A percentile compares a stretch with the other conserved stretches of the same genome.
Conservation (phyloP, 192 early-diverging fungal species). For the Dissophora ornata region DNA sequence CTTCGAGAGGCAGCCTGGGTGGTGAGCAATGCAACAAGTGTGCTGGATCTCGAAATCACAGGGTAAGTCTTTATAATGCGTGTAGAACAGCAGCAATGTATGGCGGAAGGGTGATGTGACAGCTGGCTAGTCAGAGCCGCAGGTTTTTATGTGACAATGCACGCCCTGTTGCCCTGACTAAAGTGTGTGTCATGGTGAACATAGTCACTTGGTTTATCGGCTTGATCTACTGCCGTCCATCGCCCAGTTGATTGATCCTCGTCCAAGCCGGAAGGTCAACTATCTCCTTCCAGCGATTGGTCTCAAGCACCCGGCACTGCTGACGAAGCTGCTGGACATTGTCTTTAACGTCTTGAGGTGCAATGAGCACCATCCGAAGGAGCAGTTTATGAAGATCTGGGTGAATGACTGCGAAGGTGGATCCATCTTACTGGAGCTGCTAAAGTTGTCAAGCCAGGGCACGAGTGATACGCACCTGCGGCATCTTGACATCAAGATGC, state of each 20-base stretch:
- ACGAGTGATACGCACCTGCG: slow-evolving; percentile 9
- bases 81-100: too few relatives aligned
- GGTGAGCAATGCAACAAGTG: slow-evolving; percentile 53
- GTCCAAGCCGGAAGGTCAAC: slow-evolving; percentile 16
- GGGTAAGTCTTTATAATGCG: slow-evolving; percentile 41
- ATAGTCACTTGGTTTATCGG: slow-evolving; percentile 45
- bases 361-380: slow-evolving; percentile 53
- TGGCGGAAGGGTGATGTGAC: too few relatives aligned
- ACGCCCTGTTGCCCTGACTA: too few relatives aligned
- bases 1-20: slow-evolving; percentile 52
- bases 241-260: slow-evolving; percentile 50
- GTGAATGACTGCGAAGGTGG: slow-evolving; percentile 52
- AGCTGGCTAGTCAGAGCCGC: too few relatives aligned
- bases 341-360: slow-evolving; percentile 49
- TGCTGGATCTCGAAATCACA: slow-evolving; percentile 49
- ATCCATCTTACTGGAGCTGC: slow-evolving; percentile 37
- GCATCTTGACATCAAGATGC: slow-evolving; percentile 36
- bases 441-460: slow-evolving; percentile 20
- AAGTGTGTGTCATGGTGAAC: too few relatives aligned
- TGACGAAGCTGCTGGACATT: slow-evolving; percentile 51
- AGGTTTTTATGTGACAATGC: too few relatives aligned
- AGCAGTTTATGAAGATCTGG: slow-evolving; percentile 54
- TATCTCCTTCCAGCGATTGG: slow-evolving; percentile 43
- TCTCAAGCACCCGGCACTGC: slow-evolving; percentile 19
- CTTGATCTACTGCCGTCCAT: slow-evolving; percentile 45